Percentiles rank a stretch among this genome's conserved stretches.
These are phyloP conservation scores for sorghum (Sorghum bicolor) DNA, from an alignment of 176 grass and related monocot species.

Conservation along the genomic window DNA sequence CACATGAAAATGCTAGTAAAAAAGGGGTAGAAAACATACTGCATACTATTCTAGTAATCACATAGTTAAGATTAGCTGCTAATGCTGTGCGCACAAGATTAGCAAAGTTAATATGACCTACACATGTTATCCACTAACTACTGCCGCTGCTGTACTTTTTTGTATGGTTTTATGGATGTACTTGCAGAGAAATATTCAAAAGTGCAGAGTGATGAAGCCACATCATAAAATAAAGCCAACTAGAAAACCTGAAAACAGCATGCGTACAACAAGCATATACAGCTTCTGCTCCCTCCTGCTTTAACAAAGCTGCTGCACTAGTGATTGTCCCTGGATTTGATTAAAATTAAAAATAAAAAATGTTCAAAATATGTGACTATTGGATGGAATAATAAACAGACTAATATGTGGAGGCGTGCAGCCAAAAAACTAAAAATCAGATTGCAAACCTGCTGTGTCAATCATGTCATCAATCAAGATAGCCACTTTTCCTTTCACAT, in stretches of 20 bases:
- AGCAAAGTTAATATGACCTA: neutral
- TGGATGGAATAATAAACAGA: neutral
- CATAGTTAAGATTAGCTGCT: neutral
- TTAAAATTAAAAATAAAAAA: too few species aligned
- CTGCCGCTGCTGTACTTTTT: neutral
- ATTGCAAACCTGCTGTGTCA: conserved; percentile 78
- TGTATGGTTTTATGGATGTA: neutral
- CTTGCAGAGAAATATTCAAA: neutral
- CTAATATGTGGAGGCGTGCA: neutral
- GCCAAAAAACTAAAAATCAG: conserved; percentile 3
- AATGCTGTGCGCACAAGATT: neutral
- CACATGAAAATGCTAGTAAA: neutral
- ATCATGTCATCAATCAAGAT: conserved; percentile 99
- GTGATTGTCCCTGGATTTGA: conserved; percentile 68
- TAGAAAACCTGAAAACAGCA: conserved; percentile 92
- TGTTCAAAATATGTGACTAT: neutral
- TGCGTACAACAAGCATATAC: conserved; percentile 98
- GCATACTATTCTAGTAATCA: neutral
- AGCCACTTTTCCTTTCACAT: conserved; percentile 94
- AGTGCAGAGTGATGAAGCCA: neutral
- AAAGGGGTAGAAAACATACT: neutral
- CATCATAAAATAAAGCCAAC: neutral
- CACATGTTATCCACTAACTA: neutral
- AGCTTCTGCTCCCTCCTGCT: conserved; percentile 86
- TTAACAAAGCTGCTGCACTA: conserved; percentile 78